Conservation (phyloP, 306 rosid genomes). For the Acacia acuminata region DNA sequence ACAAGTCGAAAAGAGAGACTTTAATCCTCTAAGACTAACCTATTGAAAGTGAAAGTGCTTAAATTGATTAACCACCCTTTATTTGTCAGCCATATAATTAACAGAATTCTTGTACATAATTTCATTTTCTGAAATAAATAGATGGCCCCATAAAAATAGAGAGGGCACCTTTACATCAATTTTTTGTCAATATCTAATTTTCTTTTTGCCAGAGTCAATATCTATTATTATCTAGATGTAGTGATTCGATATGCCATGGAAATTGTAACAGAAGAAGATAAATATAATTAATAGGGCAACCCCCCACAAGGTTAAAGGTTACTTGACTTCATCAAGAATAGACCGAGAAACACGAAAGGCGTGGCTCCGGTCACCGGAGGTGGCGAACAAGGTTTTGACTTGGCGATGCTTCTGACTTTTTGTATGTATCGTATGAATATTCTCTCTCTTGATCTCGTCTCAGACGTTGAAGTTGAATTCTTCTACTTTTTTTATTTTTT, state of each 20-base stretch:
- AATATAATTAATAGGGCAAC: not conserved
- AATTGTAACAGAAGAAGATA: not conserved
- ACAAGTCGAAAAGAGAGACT: too few species aligned
- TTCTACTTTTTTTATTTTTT: constrained; percentile 29
- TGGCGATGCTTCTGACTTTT: constrained; percentile 42
- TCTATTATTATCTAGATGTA: not conserved
- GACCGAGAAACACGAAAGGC: not conserved
- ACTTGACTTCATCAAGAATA: not conserved
- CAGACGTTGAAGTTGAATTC: constrained; percentile 79
- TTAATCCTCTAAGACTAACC: too few species aligned
- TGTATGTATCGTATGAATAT: constrained; percentile 42
- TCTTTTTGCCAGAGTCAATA: too few species aligned
- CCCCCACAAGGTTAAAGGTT: constrained; percentile 1
- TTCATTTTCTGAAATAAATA: not conserved
- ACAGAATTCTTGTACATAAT: not conserved
- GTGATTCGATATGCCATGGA: not conserved
- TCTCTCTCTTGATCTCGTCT: constrained; percentile 38
- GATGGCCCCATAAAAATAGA: not conserved
- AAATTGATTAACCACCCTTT: too few species aligned
- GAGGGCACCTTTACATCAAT: not conserved
- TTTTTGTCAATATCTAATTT: not conserved
- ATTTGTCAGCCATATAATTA: too few species aligned
- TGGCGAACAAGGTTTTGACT: constrained; percentile 47
- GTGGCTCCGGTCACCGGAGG: not conserved
- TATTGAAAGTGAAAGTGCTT: too few species aligned